Evolutionary conservation across 345 rosid species (phyloP), one percentile per base, ranked within the genome.

Genomic region (Conringia planisiliqua): DNA sequence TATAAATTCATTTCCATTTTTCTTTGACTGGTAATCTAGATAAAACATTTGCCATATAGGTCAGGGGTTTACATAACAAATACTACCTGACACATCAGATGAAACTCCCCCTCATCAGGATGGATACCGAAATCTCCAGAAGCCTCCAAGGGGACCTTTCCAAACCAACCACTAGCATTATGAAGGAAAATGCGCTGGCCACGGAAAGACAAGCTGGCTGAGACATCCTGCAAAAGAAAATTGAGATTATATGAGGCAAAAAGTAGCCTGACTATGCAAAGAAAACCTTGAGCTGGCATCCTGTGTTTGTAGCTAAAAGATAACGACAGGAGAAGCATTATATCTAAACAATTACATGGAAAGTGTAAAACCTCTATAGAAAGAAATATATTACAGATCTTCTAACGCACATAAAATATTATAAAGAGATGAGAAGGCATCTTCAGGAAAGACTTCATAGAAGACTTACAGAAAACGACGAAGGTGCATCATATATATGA

Each of bases 51-150:
- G 42, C 20, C 12, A 55, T 52, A 38, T 30, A 32, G 12, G n/a
- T 44, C 6, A 35, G n/a, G 29, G 62, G 17, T 29, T 50, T 54
- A 24, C 51, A 72, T 50, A 66, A 30, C 12, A 71, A 32, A 71
- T 60, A 11, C 71, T 83, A 88, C 98, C 93, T 94, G 98, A 78
- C 98, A 94, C 98, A 94, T 94, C 24, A 94, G 79, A 71, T 94
- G 98, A 82, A 89, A 94, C 86, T 94, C 96, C 70, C 98, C 98
- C 48, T 94, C 98, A 84, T 91, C 95, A 24, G 98, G 98, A 83
- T 94, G 92, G 68, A 94, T 91, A 57, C 98, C 98, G 74, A 91
- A 88, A 85, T 91, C 95, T 82, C 98, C 97, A 73, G 98, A 94
- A 83, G 96, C 96, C 86, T 94, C 98, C 70, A 94, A 82, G 38